Percentiles rank a stretch among this genome's conserved stretches.
phyloP scores from a whole-genome alignment of 2,329 filamentous ascomycete genomes.

The Arthroderma uncinatum region DNA sequence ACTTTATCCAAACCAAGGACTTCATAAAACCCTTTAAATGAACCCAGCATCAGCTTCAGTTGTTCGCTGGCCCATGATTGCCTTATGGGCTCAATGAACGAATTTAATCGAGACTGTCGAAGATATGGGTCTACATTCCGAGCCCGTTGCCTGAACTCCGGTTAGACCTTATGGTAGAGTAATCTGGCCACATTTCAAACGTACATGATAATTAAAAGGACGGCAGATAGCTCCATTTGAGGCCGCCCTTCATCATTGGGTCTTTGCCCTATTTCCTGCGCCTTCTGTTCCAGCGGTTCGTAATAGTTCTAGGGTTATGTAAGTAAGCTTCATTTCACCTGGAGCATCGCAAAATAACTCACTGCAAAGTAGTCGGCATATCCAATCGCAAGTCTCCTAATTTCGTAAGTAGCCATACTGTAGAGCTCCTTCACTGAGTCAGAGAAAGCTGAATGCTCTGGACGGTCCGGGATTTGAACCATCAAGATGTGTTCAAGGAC shows the following conservation, averaged over 20 bases:
- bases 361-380: slow-evolving; percentile 84
- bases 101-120: slow-evolving; percentile 59
- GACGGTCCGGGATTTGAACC: slow-evolving; percentile 63
- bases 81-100: slow-evolving; percentile 73
- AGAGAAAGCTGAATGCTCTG: slow-evolving; percentile 61
- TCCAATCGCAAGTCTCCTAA: slow-evolving; percentile 77
- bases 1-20: slow-evolving; percentile 70
- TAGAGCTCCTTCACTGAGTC: slow-evolving; percentile 87
- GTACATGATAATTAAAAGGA: slow-evolving; percentile 84
- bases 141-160: slow-evolving; percentile 57
- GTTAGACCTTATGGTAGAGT: not conserved
- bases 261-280: slow-evolving; percentile 62
- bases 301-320: slow-evolving; percentile 56
- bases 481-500: slow-evolving; percentile 85
- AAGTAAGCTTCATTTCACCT: slow-evolving; percentile 14
- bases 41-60: slow-evolving; percentile 57
- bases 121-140: slow-evolving; percentile 59
- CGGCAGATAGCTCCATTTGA: slow-evolving; percentile 74
- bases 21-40: slow-evolving; percentile 67
- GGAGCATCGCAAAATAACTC: slow-evolving; percentile 22
- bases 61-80: slow-evolving; percentile 64
- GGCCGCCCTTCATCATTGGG: slow-evolving; percentile 69
- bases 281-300: slow-evolving; percentile 69
- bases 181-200: slow-evolving; percentile 17
- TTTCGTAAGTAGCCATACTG: slow-evolving; percentile 69